Conservation (phyloP, 2,329 filamentous ascomycete species). For the Verticillium nubilum region DNA sequence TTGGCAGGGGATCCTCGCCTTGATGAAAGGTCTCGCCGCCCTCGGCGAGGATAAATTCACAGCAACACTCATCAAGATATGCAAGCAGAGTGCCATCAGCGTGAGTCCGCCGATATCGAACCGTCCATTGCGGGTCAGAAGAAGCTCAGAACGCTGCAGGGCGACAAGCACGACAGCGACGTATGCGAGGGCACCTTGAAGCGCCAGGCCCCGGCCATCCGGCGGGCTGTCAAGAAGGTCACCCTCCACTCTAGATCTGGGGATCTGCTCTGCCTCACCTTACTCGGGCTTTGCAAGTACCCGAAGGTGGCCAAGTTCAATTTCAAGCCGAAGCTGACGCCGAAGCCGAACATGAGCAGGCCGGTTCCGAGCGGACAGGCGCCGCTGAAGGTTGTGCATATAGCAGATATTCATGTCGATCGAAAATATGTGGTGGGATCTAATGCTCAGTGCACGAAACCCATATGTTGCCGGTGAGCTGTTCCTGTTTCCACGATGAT, state of each 20-base stretch:
- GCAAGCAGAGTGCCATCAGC: not conserved
- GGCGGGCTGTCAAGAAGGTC: conserved; percentile 41
- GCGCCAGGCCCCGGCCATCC: conserved; percentile 47
- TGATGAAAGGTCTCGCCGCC: not conserved
- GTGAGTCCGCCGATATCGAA: too few relatives aligned
- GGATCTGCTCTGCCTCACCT: conserved; percentile 43
- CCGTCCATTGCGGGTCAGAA: too few relatives aligned
- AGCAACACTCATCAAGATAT: not conserved
- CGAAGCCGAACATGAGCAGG: conserved; percentile 29
- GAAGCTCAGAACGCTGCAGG: too few relatives aligned
- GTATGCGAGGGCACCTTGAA: conserved; percentile 48
- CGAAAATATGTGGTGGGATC: conserved; percentile 47
- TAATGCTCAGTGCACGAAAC: conserved; percentile 50
- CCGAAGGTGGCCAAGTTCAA: conserved; percentile 36
- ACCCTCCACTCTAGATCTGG: conserved; percentile 42
- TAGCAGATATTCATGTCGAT: conserved; percentile 56
- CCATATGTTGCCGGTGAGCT: conserved; percentile 49
- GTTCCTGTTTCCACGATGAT: not conserved
- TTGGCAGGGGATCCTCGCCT: not conserved
- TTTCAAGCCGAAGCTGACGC: conserved; percentile 34
- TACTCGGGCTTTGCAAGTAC: conserved; percentile 48
- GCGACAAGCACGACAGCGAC: conserved; percentile 49
- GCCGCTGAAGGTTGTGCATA: conserved; percentile 51
- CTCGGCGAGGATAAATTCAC: not conserved
- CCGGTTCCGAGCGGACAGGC: conserved; percentile 35